Evolutionary conservation across 140 eudicot genomes (phyloP).

Genomic region (Bidens hawaiensis): DNA sequence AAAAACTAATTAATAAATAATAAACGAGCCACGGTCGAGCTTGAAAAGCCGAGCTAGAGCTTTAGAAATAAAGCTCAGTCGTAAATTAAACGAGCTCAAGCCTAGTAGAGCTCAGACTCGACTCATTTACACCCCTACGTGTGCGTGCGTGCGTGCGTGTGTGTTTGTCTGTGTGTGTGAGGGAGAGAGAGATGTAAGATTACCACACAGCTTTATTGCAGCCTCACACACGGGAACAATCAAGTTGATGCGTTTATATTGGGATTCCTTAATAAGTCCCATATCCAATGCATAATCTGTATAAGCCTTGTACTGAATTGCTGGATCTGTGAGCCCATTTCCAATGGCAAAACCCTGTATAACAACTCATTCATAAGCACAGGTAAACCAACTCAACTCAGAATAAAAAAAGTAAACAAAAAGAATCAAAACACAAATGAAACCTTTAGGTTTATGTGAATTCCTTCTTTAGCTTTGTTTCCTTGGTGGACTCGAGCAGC

Average conservation of each 20-base stretch:
- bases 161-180: neutral
- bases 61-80: too few species aligned
- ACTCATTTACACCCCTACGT: too few species aligned
- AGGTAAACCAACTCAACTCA: neutral
- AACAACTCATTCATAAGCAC: conserved; percentile 10
- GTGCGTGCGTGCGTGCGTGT: neutral
- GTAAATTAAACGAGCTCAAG: too few species aligned
- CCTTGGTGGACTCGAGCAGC: conserved; percentile 92
- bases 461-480: conserved; percentile 86
- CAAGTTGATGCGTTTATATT: conserved; percentile 54
- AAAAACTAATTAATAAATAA: too few species aligned
- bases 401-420: neutral
- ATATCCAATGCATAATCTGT: conserved; percentile 86
- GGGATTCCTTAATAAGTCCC: conserved; percentile 59
- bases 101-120: too few species aligned
- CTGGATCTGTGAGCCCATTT: conserved; percentile 91
- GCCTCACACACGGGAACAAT: conserved; percentile 84
- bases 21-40: too few species aligned
- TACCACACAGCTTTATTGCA: conserved; percentile 91
- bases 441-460: conserved; percentile 86
- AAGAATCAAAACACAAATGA: neutral
- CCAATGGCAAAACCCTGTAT: conserved; percentile 92
- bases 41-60: too few species aligned
- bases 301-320: conserved; percentile 83
- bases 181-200: neutral